Base-by-base conservation (phyloP, 2,329 filamentous ascomycete genomes). In the Malbranchea zuffiana region DNA sequence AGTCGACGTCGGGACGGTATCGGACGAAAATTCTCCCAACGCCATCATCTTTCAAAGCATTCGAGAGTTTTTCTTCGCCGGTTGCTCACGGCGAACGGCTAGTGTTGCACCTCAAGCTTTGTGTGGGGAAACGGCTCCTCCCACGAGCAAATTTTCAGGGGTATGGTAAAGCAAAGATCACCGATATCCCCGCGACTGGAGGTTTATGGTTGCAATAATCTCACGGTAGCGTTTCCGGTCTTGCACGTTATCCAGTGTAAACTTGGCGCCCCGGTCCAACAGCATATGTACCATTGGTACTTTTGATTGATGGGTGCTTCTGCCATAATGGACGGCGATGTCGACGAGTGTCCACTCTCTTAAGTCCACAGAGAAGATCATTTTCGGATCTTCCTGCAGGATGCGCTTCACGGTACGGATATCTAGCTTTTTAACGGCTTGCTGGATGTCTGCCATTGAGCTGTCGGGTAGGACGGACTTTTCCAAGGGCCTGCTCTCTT, bases 371-470 rank as follows among this genome's bases (percentile, higher is more conserved):
- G 21, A 25, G 15, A 32, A 6, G 3, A 32, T 17, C 5, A 32
- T 11, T 5, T 24, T 29, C 24, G 29, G 13, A 15, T 38, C 35
- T 15, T 38, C 29, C 6, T 32, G 15, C 5, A 38, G 35, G 7
- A 38, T 15, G 4, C 35, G 35, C 13, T 38, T 23, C 8, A 38
- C 35, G 10, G 32, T 21, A 8, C 21, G 6, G 13, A 38, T 38
- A 20, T 38, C 35, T 17, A 38, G 8, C 8, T 32, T 38, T 11
- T 30, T 28, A 6, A 24, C 28, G 6, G 35, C 35, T 19, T 15
- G 32, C 10, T 38, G 28, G 20, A 38, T 38, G n/a, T 38, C 35
- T 27, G n/a, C n/a, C n/a, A n/a, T n/a, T n/a, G n/a, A n/a, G n/a
- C n/a, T n/a, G n/a, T n/a, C n/a, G n/a, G n/a, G n/a, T n/a, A n/a